Conservation (phyloP, 2,329 filamentous ascomycete species). For the Botryosphaeria dothidea region DNA sequence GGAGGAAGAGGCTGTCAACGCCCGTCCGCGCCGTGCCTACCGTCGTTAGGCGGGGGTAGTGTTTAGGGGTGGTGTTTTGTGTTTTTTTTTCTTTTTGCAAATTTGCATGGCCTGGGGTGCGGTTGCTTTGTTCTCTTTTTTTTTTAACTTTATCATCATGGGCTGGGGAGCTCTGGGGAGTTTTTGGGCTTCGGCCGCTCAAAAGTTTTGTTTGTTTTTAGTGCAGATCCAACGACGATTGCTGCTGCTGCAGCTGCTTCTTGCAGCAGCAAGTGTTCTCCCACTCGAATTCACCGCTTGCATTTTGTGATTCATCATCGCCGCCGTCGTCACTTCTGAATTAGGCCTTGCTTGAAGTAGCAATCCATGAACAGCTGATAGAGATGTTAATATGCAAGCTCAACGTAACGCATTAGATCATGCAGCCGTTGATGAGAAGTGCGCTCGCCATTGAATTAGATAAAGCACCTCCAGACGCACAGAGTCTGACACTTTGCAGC, state of each 20-base stretch:
- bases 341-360: neutral
- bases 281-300: neutral
- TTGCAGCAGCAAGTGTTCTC: neutral
- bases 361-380: neutral
- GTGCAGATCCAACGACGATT: neutral
- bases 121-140: too few species aligned
- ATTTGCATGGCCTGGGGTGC: too few species aligned
- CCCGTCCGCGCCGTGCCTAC: constrained; percentile 20
- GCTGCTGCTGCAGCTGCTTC: too few species aligned
- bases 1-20: constrained; percentile 51
- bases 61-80: neutral
- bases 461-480: neutral
- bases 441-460: neutral
- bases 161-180: too few species aligned
- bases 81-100: neutral
- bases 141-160: too few species aligned
- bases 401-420: neutral
- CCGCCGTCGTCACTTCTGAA: neutral
- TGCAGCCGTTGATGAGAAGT: neutral
- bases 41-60: neutral
- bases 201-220: neutral
- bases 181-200: neutral
- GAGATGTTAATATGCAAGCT: neutral
- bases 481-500: neutral
- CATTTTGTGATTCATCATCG: neutral